phyloP scores from a whole-genome alignment of 192 early-diverging fungal genomes.

The Coemansia sp. region DNA sequence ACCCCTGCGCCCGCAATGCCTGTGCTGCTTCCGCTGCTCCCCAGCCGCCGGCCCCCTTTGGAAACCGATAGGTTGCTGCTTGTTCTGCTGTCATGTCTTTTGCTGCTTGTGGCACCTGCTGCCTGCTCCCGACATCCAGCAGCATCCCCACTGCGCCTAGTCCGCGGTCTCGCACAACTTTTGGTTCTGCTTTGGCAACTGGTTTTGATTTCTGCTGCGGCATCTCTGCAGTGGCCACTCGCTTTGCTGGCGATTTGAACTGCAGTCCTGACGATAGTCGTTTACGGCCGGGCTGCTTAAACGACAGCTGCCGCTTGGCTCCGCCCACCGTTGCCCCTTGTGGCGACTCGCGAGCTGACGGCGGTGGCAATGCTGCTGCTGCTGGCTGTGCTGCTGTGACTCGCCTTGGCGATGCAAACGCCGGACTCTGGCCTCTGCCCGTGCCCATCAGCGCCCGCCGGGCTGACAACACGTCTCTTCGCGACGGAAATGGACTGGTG shows the following conservation, averaged over 20 bases:
- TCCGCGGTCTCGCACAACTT: neutral
- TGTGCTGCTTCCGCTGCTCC: constrained; percentile 32
- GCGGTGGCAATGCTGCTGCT: neutral
- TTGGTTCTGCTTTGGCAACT: too few relatives aligned
- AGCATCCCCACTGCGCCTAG: constrained; percentile 7
- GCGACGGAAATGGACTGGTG: constrained; percentile 37
- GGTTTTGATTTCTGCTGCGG: too few relatives aligned
- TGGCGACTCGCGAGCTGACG: neutral
- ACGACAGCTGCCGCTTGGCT: constrained; percentile 15
- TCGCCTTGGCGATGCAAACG: constrained; percentile 18
- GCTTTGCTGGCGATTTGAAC: constrained; percentile 48
- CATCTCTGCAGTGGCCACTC: neutral
- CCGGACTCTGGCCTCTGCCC: constrained; percentile 2
- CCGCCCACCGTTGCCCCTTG: neutral
- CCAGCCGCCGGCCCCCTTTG: constrained; percentile 11
- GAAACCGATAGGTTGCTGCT: constrained; percentile 14
- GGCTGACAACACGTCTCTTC: constrained; percentile 39
- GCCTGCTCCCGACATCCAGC: constrained; percentile 1
- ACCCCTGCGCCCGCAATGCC: constrained; percentile 18
- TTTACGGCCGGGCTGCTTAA: constrained; percentile 33
- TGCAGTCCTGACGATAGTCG: constrained; percentile 11
- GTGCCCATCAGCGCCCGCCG: constrained; percentile 27
- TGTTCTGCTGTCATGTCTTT: constrained; percentile 18
- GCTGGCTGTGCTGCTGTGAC: neutral
- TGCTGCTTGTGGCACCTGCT: constrained; percentile 15